These are phyloP conservation scores for Russula sp. DNA, from an alignment of 768 basidiomycete genomes.

Conservation along the genomic window DNA sequence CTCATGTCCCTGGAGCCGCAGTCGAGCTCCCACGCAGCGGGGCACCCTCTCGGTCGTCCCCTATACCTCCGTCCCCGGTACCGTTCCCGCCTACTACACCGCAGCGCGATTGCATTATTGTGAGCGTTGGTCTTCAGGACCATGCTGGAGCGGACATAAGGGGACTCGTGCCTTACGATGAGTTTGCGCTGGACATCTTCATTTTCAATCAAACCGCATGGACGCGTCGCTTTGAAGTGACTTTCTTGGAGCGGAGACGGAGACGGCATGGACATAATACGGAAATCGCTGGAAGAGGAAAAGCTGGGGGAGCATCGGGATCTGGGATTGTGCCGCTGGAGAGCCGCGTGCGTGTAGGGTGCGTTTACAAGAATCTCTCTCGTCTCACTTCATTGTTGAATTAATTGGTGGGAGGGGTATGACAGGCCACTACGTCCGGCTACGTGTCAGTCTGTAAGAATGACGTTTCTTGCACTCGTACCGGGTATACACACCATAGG, in stretches of 20 bases:
- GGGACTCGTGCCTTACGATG: constrained; percentile 65
- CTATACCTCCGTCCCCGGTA: constrained; percentile 43
- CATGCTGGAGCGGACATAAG: constrained; percentile 33
- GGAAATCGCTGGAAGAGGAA: constrained; percentile 26
- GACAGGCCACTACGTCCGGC: constrained; percentile 72
- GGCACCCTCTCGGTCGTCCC: constrained; percentile 41
- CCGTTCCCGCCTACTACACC: constrained; percentile 49
- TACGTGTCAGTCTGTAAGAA: constrained; percentile 81
- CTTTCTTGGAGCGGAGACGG: constrained; percentile 56
- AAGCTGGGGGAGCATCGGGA: background rate
- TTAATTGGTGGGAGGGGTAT: background rate
- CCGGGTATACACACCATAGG: constrained; percentile 80
- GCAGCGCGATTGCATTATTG: constrained; percentile 58
- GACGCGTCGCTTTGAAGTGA: constrained; percentile 75
- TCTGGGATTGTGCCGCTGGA: constrained; percentile 75
- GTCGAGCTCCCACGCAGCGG: constrained; percentile 64
- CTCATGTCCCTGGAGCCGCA: constrained; percentile 50
- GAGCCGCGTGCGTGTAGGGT: constrained; percentile 79
- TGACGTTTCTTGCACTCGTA: constrained; percentile 78
- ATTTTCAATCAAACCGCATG: constrained; percentile 79
- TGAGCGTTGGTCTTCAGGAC: constrained; percentile 57
- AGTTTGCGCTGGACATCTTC: constrained; percentile 81
- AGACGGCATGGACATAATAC: constrained; percentile 41
- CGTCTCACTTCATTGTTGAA: constrained; percentile 1
- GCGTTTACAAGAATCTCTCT: constrained; percentile 36